Conservation (phyloP, 495 filamentous ascomycete genomes). For the Jackrogersella multiformis region DNA sequence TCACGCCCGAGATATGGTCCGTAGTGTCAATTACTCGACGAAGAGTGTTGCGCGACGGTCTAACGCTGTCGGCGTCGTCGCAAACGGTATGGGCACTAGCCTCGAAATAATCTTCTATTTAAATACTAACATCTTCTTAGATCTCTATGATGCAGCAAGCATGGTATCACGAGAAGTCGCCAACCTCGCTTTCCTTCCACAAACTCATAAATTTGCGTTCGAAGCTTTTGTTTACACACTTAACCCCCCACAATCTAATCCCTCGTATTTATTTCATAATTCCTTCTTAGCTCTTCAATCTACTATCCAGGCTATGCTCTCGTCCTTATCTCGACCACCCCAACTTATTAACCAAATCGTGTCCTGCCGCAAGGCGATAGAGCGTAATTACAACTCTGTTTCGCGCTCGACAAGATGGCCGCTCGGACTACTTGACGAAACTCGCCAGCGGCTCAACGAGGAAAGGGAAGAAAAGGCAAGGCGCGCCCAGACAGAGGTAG, state of each 20-base stretch:
- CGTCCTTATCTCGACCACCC: constrained; percentile 82
- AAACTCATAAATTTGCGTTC: constrained; percentile 73
- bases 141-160: constrained; percentile 73
- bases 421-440: constrained; percentile 86
- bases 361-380: constrained; percentile 70
- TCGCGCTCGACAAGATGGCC: constrained; percentile 80
- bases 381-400: constrained; percentile 77
- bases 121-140: constrained; percentile 54
- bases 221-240: constrained; percentile 73
- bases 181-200: constrained; percentile 73
- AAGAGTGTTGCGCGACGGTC: constrained; percentile 78
- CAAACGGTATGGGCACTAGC: constrained; percentile 58
- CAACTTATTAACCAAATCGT: constrained; percentile 76
- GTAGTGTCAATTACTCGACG: constrained; percentile 81
- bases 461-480: constrained; percentile 80
- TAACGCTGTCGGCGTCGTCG: constrained; percentile 64
- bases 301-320: constrained; percentile 81
- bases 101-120: constrained; percentile 41
- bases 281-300: constrained; percentile 77
- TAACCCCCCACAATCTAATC: constrained; percentile 75
- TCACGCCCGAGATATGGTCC: constrained; percentile 87
- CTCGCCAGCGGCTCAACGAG: constrained; percentile 78
- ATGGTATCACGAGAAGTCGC: constrained; percentile 66
- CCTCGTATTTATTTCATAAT: constrained; percentile 76
- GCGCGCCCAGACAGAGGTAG: constrained; percentile 69